A percentile compares a stretch with the other conserved stretches of the same genome.
Evolutionary conservation across 768 basidiomycete species (phyloP).

Genomic region (Serendipita vermifera): DNA sequence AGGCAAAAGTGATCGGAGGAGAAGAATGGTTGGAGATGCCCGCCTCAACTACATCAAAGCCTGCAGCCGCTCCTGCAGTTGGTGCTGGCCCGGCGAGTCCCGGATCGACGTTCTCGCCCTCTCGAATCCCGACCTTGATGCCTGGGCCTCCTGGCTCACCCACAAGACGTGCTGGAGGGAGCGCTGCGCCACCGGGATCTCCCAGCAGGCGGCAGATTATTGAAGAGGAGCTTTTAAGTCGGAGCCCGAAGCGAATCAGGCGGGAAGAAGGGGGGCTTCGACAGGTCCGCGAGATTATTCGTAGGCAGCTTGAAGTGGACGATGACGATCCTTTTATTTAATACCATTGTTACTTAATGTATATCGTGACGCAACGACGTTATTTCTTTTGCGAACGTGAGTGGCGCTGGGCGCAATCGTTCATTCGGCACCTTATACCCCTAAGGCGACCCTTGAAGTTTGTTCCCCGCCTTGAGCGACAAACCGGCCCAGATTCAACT

Average conservation of each 20-base stretch:
- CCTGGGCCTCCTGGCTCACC: not conserved
- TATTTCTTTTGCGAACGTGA: no score
- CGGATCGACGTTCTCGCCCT: not conserved
- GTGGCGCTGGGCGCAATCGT: no score
- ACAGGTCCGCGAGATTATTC: constrained; percentile 69
- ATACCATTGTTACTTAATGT: no score
- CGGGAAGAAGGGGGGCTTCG: constrained; percentile 60
- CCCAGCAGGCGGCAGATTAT: constrained; percentile 31
- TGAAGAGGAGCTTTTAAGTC: constrained; percentile 43
- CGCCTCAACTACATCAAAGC: constrained; percentile 16
- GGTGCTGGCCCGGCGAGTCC: not conserved
- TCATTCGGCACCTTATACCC: no score
- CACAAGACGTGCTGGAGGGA: not conserved
- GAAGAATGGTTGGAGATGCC: constrained; percentile 42
- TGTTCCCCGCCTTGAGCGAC: no score
- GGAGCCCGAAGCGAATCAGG: constrained; percentile 63
- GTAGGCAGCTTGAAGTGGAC: constrained; percentile 49
- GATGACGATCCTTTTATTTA: constrained; percentile 8
- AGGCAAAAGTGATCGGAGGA: constrained; percentile 44
- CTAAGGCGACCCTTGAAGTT: no score
- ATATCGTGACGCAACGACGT: no score
- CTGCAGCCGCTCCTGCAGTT: not conserved
- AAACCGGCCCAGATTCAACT: no score
- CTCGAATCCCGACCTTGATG: not conserved
- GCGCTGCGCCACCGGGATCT: constrained; percentile 21